These are phyloP conservation scores for Solanum piurae DNA, from an alignment of 257 asterid species.

Conservation along the genomic window DNA sequence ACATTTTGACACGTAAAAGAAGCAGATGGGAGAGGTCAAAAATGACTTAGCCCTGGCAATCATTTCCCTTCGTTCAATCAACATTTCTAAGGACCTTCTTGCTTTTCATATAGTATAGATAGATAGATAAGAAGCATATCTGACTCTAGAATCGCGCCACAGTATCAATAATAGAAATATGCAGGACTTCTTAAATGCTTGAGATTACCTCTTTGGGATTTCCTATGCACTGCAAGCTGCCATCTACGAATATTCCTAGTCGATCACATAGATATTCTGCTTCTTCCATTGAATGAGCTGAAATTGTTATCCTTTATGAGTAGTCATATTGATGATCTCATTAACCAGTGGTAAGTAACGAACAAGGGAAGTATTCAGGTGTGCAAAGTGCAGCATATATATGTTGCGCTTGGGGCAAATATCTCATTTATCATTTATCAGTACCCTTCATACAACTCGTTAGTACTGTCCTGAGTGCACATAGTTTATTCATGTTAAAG, in stretches of 20 bases:
- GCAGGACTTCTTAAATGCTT: background rate
- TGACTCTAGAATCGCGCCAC: background rate
- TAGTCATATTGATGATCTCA: background rate
- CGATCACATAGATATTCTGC: slow-evolving; percentile 94
- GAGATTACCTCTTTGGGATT: slow-evolving; percentile 82
- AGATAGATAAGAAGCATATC: background rate
- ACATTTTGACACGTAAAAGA: background rate
- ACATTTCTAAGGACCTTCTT: background rate
- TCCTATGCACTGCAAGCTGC: slow-evolving; percentile 89
- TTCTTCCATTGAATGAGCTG: slow-evolving; percentile 99
- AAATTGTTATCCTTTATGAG: slow-evolving; percentile 8
- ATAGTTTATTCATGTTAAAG: background rate
- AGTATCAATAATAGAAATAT: background rate
- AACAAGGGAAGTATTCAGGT: background rate
- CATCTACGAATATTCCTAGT: slow-evolving; percentile 88
- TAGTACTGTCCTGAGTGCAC: background rate
- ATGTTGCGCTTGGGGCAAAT: background rate
- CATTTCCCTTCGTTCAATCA: background rate
- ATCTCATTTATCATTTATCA: background rate
- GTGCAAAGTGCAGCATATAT: background rate
- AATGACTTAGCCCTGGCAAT: background rate
- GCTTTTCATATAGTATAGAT: background rate
- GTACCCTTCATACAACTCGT: background rate
- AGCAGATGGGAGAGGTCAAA: background rate
- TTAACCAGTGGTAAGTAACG: background rate